These are phyloP conservation scores for Coniophora puteana DNA, from an alignment of 1,284 basidiomycete genomes.

Conservation along the genomic window DNA sequence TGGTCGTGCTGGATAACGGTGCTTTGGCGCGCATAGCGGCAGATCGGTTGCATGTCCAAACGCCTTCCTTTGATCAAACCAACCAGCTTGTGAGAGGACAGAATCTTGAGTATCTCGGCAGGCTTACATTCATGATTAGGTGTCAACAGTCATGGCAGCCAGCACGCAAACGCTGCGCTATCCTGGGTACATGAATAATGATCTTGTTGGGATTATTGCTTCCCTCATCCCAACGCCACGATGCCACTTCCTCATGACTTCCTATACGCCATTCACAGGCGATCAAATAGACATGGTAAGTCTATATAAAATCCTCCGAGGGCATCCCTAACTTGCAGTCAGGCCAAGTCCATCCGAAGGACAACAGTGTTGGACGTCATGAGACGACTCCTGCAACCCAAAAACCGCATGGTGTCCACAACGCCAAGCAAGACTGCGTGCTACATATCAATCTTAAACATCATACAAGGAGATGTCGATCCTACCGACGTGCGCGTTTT, in stretches of 20 bases:
- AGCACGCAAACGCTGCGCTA: slow-evolving; percentile 97
- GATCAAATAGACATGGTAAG: slow-evolving; percentile 91
- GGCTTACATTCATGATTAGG: slow-evolving; percentile 40
- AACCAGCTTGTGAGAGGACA: slow-evolving; percentile 78
- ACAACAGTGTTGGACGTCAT: slow-evolving; percentile 98
- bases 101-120: slow-evolving; percentile 7
- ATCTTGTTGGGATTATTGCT: slow-evolving; percentile 95
- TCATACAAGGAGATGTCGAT: slow-evolving; percentile 98
- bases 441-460: slow-evolving; percentile 98
- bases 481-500: slow-evolving; percentile 80
- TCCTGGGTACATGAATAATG: slow-evolving; percentile 99
- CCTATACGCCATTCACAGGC: slow-evolving; percentile 97
- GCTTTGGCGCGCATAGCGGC: slow-evolving; percentile 90
- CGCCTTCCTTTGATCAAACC: slow-evolving; percentile 91
- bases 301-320: slow-evolving; percentile 4
- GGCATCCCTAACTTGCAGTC: slow-evolving; percentile 7
- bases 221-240: slow-evolving; percentile 98
- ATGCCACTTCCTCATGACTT: slow-evolving; percentile 99
- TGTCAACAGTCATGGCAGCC: slow-evolving; percentile 94
- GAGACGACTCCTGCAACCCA: slow-evolving; percentile 95
- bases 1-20: slow-evolving; percentile 96
- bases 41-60: slow-evolving; percentile 88
- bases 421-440: slow-evolving; percentile 87
- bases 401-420: slow-evolving; percentile 99
- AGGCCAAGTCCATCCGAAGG: slow-evolving; percentile 87